Evolutionary conservation across 768 basidiomycete genomes (phyloP).

Genomic region (Boletus edulis): DNA sequence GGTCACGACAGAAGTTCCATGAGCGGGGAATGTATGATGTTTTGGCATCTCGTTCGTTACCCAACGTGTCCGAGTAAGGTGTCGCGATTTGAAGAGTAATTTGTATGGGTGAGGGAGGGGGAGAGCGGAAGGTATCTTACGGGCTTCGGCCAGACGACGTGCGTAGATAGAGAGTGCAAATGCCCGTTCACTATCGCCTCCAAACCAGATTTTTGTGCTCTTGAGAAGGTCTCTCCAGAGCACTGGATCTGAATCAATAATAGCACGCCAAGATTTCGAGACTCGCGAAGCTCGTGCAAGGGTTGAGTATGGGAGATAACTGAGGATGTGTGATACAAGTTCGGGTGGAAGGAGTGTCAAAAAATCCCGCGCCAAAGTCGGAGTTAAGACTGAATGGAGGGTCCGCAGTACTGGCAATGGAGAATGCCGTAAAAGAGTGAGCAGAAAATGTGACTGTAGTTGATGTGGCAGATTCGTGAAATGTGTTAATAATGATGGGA

Average conservation of each 20-base stretch:
- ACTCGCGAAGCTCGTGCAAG: slow-evolving; percentile 88
- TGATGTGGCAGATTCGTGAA: slow-evolving; percentile 77
- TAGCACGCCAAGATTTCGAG: slow-evolving; percentile 84
- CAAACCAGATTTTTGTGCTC: slow-evolving; percentile 86
- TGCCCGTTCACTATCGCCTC: slow-evolving; percentile 76
- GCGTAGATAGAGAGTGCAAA: slow-evolving; percentile 73
- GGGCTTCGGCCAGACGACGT: slow-evolving; percentile 46
- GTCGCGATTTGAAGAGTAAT: slow-evolving; percentile 88
- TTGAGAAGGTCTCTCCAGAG: slow-evolving; percentile 89
- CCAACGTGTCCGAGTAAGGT: slow-evolving; percentile 80
- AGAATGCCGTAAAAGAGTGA: slow-evolving; percentile 89
- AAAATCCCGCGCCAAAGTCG: slow-evolving; percentile 92
- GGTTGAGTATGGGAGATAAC: slow-evolving; percentile 76
- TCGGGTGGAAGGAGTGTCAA: slow-evolving; percentile 89
- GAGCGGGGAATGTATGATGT: slow-evolving; percentile 81
- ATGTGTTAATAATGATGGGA: slow-evolving; percentile 79
- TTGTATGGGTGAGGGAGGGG: slow-evolving; percentile 87
- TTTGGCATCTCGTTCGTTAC: slow-evolving; percentile 68
- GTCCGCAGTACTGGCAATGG: slow-evolving; percentile 89
- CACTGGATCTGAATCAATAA: slow-evolving; percentile 86
- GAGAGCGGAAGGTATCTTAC: slow-evolving; percentile 44
- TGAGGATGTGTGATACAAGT: slow-evolving; percentile 84
- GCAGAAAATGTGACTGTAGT: slow-evolving; percentile 90
- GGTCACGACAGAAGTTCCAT: slow-evolving; percentile 89
- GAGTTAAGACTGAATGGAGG: slow-evolving; percentile 83